A percentile compares a stretch with the other conserved stretches of the same genome.
Conservation (phyloP, 768 basidiomycete genomes). For the Phlebiopsis flavidoalba region DNA sequence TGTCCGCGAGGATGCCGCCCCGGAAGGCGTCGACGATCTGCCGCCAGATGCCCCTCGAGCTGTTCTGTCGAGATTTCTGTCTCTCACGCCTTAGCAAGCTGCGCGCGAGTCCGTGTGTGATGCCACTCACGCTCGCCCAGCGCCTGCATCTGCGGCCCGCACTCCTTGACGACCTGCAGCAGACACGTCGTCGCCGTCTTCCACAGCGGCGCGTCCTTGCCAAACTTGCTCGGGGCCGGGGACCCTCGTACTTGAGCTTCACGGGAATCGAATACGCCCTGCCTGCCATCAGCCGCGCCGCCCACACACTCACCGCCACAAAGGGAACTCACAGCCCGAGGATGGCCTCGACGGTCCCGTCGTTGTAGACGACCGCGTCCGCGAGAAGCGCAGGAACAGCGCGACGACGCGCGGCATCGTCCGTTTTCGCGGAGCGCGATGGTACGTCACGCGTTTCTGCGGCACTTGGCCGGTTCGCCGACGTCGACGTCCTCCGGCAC, state of each 20-base stretch:
- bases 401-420: conserved; percentile 79
- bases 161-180: conserved; percentile 67
- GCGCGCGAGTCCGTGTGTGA: not conserved
- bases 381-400: conserved; percentile 67
- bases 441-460: conserved; percentile 75
- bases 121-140: conserved; percentile 44
- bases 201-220: conserved; percentile 87
- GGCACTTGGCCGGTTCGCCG: conserved; percentile 36
- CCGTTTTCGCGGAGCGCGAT: conserved; percentile 86
- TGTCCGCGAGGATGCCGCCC: conserved; percentile 81
- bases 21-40: conserved; percentile 77
- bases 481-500: conserved; percentile 26
- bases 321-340: conserved; percentile 53
- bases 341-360: conserved; percentile 83
- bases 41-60: conserved; percentile 80
- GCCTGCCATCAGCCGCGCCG: not conserved
- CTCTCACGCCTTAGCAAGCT: not conserved
- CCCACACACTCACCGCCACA: not conserved
- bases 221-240: conserved; percentile 86
- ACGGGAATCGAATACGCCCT: conserved; percentile 91
- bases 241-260: conserved; percentile 94
- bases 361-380: conserved; percentile 56
- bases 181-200: conserved; percentile 88
- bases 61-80: conserved; percentile 56
- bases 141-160: conserved; percentile 43